Evolutionary conservation across 192 early-diverging fungal species (phyloP), one percentile per base, ranked within the genome.

Genomic region (Coemansia sp.): DNA sequence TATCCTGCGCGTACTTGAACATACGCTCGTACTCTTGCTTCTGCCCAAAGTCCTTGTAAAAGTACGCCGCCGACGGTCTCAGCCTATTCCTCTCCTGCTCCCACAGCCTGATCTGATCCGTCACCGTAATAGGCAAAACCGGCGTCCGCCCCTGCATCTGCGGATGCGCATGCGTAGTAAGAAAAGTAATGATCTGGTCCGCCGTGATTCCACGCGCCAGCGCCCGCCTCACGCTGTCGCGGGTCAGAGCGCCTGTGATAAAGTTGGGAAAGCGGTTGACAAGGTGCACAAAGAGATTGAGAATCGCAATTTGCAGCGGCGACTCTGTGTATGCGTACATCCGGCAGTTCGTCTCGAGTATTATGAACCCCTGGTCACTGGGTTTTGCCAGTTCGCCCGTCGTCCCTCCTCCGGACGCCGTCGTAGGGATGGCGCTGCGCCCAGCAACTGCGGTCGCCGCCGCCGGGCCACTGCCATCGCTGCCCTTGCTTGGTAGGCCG

Each of bases 251-350:
- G 0, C 94, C 97, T 9, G 91, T 88, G 0, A 97, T 92, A 90
- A 99, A 94, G 84, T 97, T 98, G 42, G 89, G 78, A 70, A 98
- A 99, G 20, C 94, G 88, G 19, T 89, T 84, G 61, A 93, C 86
- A 22, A 98, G 68, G 22, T 90, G 84, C 12, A 93, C 90, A 84
- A 99, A 99, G 42, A 98, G 76, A 46, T 92, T 92, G 32, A 99
- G 68, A 17, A 98, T 93, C 1, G 96, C 91, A 46, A 99, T 98
- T 64, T 99, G 96, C 32, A 99, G 70, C 31, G 94, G 91, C 36
- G 95, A 97, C 46, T 91, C 89, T 83, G 96, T 98, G 74, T 97
- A 99, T 0, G 97, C 96, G 71, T 99, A 99, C 11, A 99, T 64
- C 14, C 91, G 85, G 67, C 93, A 97, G 76, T 99, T 99, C 2